These are phyloP conservation scores for Phytophthora melonis DNA, from an alignment of 352 stramenopile genomes.

Conservation along the genomic window DNA sequence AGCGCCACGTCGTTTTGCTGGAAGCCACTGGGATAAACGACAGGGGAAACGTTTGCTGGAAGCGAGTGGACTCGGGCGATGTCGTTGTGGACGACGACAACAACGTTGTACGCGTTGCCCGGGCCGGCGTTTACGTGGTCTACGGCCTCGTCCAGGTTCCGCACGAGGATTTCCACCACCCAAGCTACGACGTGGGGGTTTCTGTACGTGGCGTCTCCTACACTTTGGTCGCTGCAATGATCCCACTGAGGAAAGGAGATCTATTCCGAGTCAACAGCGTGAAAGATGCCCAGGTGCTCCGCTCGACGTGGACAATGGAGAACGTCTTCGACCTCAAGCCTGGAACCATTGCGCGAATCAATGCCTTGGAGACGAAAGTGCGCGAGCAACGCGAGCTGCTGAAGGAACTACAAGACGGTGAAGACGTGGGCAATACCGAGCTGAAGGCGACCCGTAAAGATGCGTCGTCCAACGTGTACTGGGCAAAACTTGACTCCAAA, in stretches of 20 bases:
- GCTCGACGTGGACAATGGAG: background rate
- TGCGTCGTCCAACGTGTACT: background rate
- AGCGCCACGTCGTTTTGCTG: too few relatives aligned
- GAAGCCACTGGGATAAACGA: too few relatives aligned
- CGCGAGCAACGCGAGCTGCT: background rate
- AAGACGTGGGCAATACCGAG: background rate
- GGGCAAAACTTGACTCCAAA: background rate
- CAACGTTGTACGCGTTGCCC: background rate
- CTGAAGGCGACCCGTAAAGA: background rate
- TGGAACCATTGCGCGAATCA: background rate
- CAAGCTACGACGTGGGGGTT: background rate
- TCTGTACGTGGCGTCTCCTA: background rate
- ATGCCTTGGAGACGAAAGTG: background rate
- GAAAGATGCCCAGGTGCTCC: background rate
- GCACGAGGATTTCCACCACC: background rate
- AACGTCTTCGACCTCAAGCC: background rate
- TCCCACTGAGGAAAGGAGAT: background rate
- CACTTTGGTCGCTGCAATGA: background rate
- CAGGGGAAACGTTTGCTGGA: background rate
- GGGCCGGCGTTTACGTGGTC: background rate
- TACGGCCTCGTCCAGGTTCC: background rate
- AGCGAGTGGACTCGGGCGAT: background rate
- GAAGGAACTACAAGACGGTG: background rate
- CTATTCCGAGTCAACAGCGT: background rate
- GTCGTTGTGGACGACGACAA: background rate